Base-by-base conservation (phyloP, 2,329 filamentous ascomycete genomes). In the Fusarium nurragi region DNA sequence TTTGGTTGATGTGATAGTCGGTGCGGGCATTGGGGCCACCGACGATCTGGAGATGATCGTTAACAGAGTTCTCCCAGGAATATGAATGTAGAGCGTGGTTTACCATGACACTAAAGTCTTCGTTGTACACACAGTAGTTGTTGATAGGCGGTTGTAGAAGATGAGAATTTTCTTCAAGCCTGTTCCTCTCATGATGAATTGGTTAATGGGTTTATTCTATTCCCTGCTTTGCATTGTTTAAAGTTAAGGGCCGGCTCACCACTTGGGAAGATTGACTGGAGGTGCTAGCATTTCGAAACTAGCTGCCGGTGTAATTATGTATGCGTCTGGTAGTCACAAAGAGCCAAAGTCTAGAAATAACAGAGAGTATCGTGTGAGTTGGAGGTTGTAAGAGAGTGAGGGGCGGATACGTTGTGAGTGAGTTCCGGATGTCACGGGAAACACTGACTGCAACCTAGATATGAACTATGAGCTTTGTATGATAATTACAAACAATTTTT, bases 1-100 rank as follows among this genome's bases (percentile, higher is more conserved):
- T 98, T 72, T 88, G 83, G 84, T 98, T 98, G 86, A 98, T 94
- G 84, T 98, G 95, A 83, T 97, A 99, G 83, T 98, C 95, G 54
- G 94, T 97, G 66, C 95, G 89, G 61, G 92, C 92, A 78, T 98
- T 98, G 73, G 95, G 95, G 13, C 95, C 95, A 75, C 95, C 95
- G 64, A 99, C 94, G 71, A 97, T 93, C 90, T 88, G 10, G 13
- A 18, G 13, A 45, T 38, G 49, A 13, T 22, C 38, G 32, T 59
- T 45, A 45, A 37, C 38, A 41, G 21, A 28, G 39, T 21, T 18
- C 43, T 30, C 18, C 13, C 19, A 28, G 40, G 39, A 22, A 39
- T 46, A 12, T 37, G 49, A 19, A 30, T 11, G 21, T 19, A 32
- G 28, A n/a, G 18, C 40, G 18, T 13, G 21, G 38, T 12, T 56